phyloP scores from a whole-genome alignment of 345 rosid species.

The Populus pruinosa region DNA sequence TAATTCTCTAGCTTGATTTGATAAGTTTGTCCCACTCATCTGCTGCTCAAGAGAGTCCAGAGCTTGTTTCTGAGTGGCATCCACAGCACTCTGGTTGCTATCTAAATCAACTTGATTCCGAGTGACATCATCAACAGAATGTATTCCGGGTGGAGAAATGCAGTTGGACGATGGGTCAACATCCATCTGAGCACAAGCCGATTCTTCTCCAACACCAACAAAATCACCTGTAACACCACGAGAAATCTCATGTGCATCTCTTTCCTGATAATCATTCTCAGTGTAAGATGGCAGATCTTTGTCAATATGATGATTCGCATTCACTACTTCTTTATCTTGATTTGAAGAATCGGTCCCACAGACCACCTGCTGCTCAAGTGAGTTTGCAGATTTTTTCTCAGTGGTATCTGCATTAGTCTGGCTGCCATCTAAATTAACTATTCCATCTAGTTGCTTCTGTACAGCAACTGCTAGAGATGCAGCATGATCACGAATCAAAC shows the following conservation, averaged over 20 bases:
- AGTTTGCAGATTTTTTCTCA: slow-evolving; percentile 23
- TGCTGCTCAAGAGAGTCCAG: slow-evolving; percentile 9
- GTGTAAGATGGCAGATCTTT: slow-evolving; percentile 13
- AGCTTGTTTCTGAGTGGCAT: slow-evolving; percentile 16
- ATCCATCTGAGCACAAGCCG: not conserved
- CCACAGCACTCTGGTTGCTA: too few species aligned
- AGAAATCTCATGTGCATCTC: slow-evolving; percentile 6
- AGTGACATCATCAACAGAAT: not conserved
- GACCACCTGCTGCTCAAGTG: slow-evolving; percentile 14
- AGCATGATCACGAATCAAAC: slow-evolving; percentile 76
- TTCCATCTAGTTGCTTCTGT: slow-evolving; percentile 50
- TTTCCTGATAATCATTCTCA: slow-evolving; percentile 6
- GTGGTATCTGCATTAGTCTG: slow-evolving; percentile 13
- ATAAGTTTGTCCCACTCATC: slow-evolving; percentile 2
- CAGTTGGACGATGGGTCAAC: slow-evolving; percentile 8
- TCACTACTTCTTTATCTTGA: slow-evolving; percentile 17
- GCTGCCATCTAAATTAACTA: slow-evolving; percentile 30
- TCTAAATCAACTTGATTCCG: slow-evolving; percentile 15
- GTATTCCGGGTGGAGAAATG: not conserved
- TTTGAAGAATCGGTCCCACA: slow-evolving; percentile 6
- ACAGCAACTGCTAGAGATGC: slow-evolving; percentile 57
- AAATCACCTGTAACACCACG: slow-evolving; percentile 16
- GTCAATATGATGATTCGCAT: slow-evolving; percentile 8
- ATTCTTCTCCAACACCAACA: slow-evolving; percentile 20
- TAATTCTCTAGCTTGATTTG: slow-evolving; percentile 15